These are phyloP conservation scores for Rhodocollybia butyracea DNA, from an alignment of 768 basidiomycete genomes.

Conservation along the genomic window DNA sequence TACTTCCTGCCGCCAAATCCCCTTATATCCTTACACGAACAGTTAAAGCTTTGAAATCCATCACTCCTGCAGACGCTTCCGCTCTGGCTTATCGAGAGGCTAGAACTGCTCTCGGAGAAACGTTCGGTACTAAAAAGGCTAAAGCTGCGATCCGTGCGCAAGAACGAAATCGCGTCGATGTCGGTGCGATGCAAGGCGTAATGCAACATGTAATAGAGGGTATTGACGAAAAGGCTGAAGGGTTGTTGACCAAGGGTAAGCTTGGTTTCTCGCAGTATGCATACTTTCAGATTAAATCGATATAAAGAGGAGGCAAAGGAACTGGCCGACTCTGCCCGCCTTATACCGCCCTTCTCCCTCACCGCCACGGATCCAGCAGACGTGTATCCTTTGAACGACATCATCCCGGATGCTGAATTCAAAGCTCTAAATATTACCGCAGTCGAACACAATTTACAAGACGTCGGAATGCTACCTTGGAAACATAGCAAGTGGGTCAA, in stretches of 20 bases:
- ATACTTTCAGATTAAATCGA: conserved; percentile 4
- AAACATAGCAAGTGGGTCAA: conserved; percentile 69
- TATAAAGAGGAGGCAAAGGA: conserved; percentile 64
- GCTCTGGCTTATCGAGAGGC: conserved; percentile 57
- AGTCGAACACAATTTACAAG: conserved; percentile 49
- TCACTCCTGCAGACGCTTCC: conserved; percentile 44
- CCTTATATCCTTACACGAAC: conserved; percentile 66
- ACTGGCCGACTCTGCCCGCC: conserved; percentile 57
- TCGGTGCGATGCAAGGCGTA: conserved; percentile 82
- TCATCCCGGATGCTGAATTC: conserved; percentile 83
- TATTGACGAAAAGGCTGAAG: conserved; percentile 70
- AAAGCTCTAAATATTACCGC: conserved; percentile 57
- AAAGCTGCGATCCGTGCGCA: conserved; percentile 79
- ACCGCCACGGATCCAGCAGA: conserved; percentile 69
- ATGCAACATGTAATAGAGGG: conserved; percentile 78
- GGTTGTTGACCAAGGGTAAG: conserved; percentile 68
- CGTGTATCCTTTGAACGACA: conserved; percentile 66
- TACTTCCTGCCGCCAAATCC: conserved; percentile 67
- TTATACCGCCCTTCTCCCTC: conserved; percentile 73
- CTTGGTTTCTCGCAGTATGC: conserved; percentile 5
- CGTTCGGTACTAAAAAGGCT: conserved; percentile 95
- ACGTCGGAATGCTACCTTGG: conserved; percentile 57
- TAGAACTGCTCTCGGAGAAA: conserved; percentile 78
- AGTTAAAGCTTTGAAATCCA: conserved; percentile 81
- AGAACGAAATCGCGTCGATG: conserved; percentile 89